Evolutionary conservation across 2,329 filamentous ascomycete genomes (phyloP).

Genomic region (Trichophaea hybrida): DNA sequence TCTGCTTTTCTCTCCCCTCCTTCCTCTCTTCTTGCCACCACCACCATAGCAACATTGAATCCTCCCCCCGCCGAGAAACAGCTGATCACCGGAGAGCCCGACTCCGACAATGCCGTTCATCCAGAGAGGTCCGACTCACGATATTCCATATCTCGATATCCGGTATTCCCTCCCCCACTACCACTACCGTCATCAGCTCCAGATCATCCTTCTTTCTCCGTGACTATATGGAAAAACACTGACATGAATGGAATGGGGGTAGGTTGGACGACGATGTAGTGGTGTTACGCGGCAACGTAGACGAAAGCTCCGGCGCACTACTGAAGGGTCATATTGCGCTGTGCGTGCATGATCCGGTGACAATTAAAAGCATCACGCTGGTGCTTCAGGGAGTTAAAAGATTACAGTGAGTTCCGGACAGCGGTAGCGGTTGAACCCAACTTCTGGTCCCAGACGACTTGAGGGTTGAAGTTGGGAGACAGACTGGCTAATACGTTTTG

Average conservation of each 20-base stretch:
- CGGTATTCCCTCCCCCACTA: conserved; percentile 17
- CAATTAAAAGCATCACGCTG: conserved; percentile 58
- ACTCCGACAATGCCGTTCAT: conserved; percentile 3
- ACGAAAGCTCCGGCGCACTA: conserved; percentile 61
- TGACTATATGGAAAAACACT: neutral
- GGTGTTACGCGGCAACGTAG: conserved; percentile 58
- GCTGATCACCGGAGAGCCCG: no score
- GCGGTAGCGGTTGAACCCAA: neutral
- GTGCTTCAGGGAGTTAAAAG: conserved; percentile 56
- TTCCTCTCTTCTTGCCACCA: no score
- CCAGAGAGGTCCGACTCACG: conserved; percentile 3
- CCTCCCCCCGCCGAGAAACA: no score
- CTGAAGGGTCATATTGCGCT: conserved; percentile 61
- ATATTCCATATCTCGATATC: conserved; percentile 26
- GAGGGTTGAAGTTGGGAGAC: neutral
- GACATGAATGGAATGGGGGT: neutral
- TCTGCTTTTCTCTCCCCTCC: no score
- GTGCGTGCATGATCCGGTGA: conserved; percentile 53
- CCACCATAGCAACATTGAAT: no score
- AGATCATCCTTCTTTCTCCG: neutral
- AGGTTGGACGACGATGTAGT: conserved; percentile 68
- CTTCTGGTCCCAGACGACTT: neutral
- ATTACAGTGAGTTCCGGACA: conserved; percentile 42
- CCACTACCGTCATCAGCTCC: neutral
- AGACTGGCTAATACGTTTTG: neutral